A percentile compares a stretch with the other conserved stretches of the same genome.
Conservation (phyloP, 208 protist genomes). For the Acanthamoeba triangularis region DNA sequence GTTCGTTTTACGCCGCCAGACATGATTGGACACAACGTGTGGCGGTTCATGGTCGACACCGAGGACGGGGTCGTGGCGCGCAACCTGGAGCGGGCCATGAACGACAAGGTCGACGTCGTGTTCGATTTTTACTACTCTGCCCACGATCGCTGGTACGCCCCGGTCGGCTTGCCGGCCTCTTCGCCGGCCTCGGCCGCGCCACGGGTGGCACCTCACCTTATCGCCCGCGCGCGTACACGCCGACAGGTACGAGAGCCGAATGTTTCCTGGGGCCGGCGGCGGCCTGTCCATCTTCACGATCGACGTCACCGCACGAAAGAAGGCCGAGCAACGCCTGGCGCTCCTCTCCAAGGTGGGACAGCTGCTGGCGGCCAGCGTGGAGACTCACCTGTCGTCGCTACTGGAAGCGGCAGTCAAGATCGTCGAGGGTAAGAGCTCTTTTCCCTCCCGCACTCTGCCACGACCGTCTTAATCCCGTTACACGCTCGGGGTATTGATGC, state of each 20-base stretch:
- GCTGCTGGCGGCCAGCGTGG: background rate
- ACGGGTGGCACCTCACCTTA: background rate
- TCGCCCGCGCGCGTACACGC: background rate
- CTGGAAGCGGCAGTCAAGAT: background rate
- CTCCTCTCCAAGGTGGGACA: background rate
- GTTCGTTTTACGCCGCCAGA: background rate
- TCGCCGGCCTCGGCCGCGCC: too few relatives aligned
- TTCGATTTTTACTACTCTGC: constrained; percentile 4
- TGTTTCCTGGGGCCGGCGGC: background rate
- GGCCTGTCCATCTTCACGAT: background rate
- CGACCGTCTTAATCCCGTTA: background rate
- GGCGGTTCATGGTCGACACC: constrained; percentile 40
- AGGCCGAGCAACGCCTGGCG: background rate
- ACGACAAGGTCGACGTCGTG: background rate
- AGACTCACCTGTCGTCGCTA: background rate
- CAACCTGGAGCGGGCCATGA: constrained; percentile 18
- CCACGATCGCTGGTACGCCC: constrained; percentile 3
- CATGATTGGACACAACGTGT: constrained; percentile 60
- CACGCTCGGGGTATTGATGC: background rate
- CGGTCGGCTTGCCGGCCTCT: background rate
- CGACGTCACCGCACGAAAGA: background rate
- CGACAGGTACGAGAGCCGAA: constrained; percentile 1
- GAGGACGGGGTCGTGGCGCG: constrained; percentile 29
- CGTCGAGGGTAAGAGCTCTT: background rate
- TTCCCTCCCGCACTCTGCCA: background rate